Evolutionary conservation across 345 rosid genomes (phyloP).

Genomic region (Carallia pectinifolia): DNA sequence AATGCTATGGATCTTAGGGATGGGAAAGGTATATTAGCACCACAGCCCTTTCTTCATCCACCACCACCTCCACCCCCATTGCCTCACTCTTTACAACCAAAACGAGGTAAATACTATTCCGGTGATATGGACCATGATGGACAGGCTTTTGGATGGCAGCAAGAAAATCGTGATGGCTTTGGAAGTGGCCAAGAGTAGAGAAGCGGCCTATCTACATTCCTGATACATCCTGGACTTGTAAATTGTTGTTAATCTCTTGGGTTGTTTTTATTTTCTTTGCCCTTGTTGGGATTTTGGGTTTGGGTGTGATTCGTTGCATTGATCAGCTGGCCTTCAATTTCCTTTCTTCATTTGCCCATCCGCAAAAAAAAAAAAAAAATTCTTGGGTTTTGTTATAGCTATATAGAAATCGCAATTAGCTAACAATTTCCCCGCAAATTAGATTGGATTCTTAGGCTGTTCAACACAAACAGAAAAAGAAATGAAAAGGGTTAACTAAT

Average conservation of each 20-base stretch:
- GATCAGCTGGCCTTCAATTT: too few species aligned
- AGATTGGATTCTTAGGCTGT: too few species aligned
- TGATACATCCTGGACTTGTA: not conserved
- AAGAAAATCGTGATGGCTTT: conserved; percentile 66
- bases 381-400: too few species aligned
- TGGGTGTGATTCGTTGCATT: too few species aligned
- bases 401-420: too few species aligned
- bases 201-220: not conserved
- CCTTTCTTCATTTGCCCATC: too few species aligned
- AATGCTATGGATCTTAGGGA: conserved; percentile 42
- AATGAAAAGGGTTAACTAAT: too few species aligned
- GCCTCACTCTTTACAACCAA: conserved; percentile 44
- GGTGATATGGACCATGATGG: conserved; percentile 56
- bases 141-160: conserved; percentile 71
- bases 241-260: not conserved
- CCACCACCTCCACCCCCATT: conserved; percentile 50
- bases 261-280: conserved; percentile 19
- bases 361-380: too few species aligned
- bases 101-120: conserved; percentile 51
- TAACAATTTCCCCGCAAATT: too few species aligned
- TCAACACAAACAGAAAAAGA: too few species aligned
- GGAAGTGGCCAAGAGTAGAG: conserved; percentile 55
- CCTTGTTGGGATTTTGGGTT: too few species aligned
- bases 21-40: conserved; percentile 49
- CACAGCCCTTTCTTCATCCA: conserved; percentile 44